Evolutionary conservation across 2,329 filamentous ascomycete species (phyloP), one percentile per base, ranked within the genome.

Genomic region (Phialemoniopsis sp.): DNA sequence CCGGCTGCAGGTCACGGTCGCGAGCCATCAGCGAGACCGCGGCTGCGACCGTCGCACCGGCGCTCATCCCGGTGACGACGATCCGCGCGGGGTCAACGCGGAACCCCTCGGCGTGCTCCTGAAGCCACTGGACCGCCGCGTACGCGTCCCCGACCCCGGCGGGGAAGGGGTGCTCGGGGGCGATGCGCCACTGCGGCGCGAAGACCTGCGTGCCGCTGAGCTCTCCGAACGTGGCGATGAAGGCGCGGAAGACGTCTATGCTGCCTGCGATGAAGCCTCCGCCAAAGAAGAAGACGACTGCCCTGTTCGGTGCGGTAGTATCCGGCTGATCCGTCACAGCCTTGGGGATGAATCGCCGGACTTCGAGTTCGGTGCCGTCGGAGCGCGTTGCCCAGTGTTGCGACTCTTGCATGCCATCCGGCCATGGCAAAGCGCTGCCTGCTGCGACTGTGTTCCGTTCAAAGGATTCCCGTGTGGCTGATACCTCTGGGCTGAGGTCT

Each of bases 131-230:
- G 16, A 60, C 37, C 2, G 45, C 53, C 8, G 49, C 36, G 26
- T 52, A 54, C 13, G 43, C 35, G 49, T 77, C 72, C 31, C 72
- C 52, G 4, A 73, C 51, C 3, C 63, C 60, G 4, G 48, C 54
- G 0, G 72, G 72, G 41, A 68, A 72, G 6, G 59, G 58, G 36
- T 67, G 55, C 43, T 75, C 71, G 0, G 73, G 73, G 2, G 69
- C 69, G 12, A 74, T 58, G 1, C 69, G 56, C 49, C 77, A 77
- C 26, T 69, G 66, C 2, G 73, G 64, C 40, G 68, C 49, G 28
- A 48, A 57, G 33, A 52, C 34, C 40, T 48, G 44, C 3, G 52
- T 40, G 26, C 44, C 48, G 2, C 45, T 41, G 3, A 19, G 33
- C 21, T 37, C 19, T 2, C 46, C 50, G 17, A 47, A 38, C 26